Conservation (phyloP, 108 stramenopile genomes). For the Cyclostephanos tholiformis region DNA sequence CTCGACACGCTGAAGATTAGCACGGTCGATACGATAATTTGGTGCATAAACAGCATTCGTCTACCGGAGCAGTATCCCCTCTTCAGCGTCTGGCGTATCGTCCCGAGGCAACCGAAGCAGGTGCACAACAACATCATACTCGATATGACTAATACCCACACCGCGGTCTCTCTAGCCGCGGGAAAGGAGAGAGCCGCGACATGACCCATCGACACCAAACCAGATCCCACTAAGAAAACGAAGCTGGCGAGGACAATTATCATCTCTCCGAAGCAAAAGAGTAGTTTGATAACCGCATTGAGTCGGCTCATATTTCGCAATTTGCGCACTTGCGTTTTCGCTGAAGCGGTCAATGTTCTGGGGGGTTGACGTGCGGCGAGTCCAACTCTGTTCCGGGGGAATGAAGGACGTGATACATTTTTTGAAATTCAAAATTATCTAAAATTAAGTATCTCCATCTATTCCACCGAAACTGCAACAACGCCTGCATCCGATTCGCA, state of each 20-base stretch:
- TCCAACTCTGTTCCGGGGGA: too few relatives aligned
- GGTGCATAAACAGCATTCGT: conserved; percentile 37
- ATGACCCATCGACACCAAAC: conserved; percentile 11
- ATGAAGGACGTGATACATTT: too few relatives aligned
- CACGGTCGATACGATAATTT: conserved; percentile 23
- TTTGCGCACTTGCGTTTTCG: too few relatives aligned
- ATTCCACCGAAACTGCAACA: conserved; percentile 13
- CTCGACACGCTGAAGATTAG: conserved; percentile 32
- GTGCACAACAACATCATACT: conserved; percentile 17
- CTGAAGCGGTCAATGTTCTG: too few relatives aligned
- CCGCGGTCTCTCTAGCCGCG: conserved; percentile 11
- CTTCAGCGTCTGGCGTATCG: conserved; percentile 35
- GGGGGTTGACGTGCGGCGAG: too few relatives aligned
- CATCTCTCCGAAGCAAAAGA: conserved; percentile 33
- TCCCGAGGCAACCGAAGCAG: conserved; percentile 45
- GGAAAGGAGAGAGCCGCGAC: conserved; percentile 20
- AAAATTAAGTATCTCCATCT: neutral
- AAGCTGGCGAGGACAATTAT: conserved; percentile 33
- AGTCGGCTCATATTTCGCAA: conserved; percentile 28
- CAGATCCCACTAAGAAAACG: conserved; percentile 13
- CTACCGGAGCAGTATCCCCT: conserved; percentile 38
- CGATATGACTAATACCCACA: conserved; percentile 20
- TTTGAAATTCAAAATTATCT: neutral
- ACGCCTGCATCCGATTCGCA: conserved; percentile 12
- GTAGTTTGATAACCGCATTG: conserved; percentile 45